A percentile compares a stretch with the other conserved stretches of the same genome.
phyloP scores from a whole-genome alignment of 129 eudicot species.

The Apium graveolens region DNA sequence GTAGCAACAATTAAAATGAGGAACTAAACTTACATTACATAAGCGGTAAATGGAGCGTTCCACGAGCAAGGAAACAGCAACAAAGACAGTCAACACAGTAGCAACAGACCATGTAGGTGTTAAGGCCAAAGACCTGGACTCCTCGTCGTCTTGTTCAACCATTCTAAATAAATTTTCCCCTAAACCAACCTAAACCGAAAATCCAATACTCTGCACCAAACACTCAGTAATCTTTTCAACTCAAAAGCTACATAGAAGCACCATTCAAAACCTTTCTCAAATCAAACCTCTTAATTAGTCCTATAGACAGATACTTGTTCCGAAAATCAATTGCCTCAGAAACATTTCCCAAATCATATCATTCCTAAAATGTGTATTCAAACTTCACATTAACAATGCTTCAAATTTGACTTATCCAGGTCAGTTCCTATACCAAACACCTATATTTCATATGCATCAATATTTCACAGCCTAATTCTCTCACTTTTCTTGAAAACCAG shows the following conservation, averaged over 20 bases:
- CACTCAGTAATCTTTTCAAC: background rate
- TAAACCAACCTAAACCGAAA: too few relatives aligned
- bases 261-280: background rate
- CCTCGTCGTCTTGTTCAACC: constrained; percentile 36
- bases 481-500: background rate
- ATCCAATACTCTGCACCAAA: background rate
- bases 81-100: constrained; percentile 84
- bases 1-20: background rate
- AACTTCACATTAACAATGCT: background rate
- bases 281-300: background rate
- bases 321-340: background rate
- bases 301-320: background rate
- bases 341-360: background rate
- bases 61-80: constrained; percentile 90
- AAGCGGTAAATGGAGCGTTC: constrained; percentile 90
- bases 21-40: constrained; percentile 54
- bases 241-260: background rate
- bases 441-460: too few relatives aligned
- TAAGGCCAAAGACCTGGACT: constrained; percentile 81
- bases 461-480: background rate
- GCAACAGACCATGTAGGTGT: constrained; percentile 99
- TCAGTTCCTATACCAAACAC: background rate
- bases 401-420: background rate
- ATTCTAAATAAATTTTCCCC: background rate
- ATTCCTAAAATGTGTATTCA: background rate